These are phyloP conservation scores for Allantophomopsis cytisporea DNA, from an alignment of 2,329 filamentous ascomycete genomes.

Conservation along the genomic window DNA sequence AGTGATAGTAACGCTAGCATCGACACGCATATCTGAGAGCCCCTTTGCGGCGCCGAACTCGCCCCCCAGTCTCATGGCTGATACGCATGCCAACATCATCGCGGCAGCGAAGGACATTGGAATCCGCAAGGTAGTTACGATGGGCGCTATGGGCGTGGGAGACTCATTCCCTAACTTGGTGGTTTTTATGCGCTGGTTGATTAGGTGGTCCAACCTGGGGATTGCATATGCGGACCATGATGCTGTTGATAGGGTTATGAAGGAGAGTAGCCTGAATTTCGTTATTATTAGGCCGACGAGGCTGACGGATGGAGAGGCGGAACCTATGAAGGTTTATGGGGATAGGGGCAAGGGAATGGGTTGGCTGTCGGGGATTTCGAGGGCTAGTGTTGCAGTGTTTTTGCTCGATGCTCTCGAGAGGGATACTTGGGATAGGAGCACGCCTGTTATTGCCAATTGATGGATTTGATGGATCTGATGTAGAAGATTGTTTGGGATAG, in stretches of 20 bases:
- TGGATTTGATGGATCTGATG: too few species aligned
- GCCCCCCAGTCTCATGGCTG: slow-evolving; percentile 30
- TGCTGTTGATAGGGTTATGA: slow-evolving; percentile 18
- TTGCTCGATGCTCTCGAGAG: slow-evolving; percentile 28
- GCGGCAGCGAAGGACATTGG: slow-evolving; percentile 22
- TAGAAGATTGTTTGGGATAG: too few species aligned
- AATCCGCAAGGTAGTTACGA: slow-evolving; percentile 27
- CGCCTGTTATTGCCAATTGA: slow-evolving; percentile 32
- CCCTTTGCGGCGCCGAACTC: slow-evolving; percentile 31
- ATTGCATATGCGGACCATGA: slow-evolving; percentile 33
- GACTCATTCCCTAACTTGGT: slow-evolving; percentile 27
- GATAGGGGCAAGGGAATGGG: too few species aligned
- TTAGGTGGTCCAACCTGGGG: slow-evolving; percentile 30
- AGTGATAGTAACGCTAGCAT: slow-evolving; percentile 34
- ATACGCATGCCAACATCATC: slow-evolving; percentile 23
- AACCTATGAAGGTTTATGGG: too few species aligned
- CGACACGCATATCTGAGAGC: slow-evolving; percentile 28
- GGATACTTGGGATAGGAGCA: slow-evolving; percentile 24
- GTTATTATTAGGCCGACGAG: too few species aligned
- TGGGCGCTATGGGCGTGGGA: slow-evolving; percentile 35
- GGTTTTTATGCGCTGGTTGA: slow-evolving; percentile 26
- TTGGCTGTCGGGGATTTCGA: too few species aligned
- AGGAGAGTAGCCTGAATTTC: too few species aligned
- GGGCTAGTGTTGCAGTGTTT: slow-evolving; percentile 17
- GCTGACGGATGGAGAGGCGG: too few species aligned